Percentiles rank a stretch among this genome's conserved stretches.
Conservation (phyloP, 2,329 filamentous ascomycete species). For the Claviceps capensis region DNA sequence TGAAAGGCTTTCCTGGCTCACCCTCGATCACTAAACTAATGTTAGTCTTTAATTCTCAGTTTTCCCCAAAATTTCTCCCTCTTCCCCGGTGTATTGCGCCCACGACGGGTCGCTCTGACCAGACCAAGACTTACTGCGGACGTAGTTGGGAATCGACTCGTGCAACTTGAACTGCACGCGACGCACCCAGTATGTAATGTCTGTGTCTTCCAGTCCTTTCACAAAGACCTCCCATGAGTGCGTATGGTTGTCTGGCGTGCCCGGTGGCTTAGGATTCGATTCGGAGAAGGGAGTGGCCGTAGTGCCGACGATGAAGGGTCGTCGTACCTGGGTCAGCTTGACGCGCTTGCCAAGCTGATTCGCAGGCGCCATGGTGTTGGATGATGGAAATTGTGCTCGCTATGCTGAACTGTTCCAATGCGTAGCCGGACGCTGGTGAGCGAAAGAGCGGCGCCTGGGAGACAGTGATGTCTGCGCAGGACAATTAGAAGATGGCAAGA, state of each 20-base stretch:
- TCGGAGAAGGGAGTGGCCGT: conserved; percentile 71
- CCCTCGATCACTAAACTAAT: conserved; percentile 49
- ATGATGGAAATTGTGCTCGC: neutral
- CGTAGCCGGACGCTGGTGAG: neutral
- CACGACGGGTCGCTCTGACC: neutral
- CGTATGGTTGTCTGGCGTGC: conserved; percentile 79
- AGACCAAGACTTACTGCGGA: conserved; percentile 46
- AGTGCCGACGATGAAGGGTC: conserved; percentile 61
- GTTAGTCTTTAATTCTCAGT: neutral
- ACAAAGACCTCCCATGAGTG: conserved; percentile 96
- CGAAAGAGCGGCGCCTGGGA: neutral
- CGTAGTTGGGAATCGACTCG: conserved; percentile 86
- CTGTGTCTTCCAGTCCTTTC: conserved; percentile 74
- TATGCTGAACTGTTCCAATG: neutral
- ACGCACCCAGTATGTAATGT: conserved; percentile 89
- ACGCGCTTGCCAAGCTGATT: conserved; percentile 47
- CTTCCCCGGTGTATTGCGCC: neutral
- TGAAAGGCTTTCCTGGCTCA: conserved; percentile 54
- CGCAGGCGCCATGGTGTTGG: conserved; percentile 40
- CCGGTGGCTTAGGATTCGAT: conserved; percentile 61
- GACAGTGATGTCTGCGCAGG: neutral
- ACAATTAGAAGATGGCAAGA: too few relatives aligned
- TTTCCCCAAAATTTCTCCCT: neutral
- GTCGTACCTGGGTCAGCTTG: conserved; percentile 50
- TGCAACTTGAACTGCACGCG: conserved; percentile 98